Base-by-base conservation (phyloP, 805 yeast species). In the Blastobotrys americana region DNA sequence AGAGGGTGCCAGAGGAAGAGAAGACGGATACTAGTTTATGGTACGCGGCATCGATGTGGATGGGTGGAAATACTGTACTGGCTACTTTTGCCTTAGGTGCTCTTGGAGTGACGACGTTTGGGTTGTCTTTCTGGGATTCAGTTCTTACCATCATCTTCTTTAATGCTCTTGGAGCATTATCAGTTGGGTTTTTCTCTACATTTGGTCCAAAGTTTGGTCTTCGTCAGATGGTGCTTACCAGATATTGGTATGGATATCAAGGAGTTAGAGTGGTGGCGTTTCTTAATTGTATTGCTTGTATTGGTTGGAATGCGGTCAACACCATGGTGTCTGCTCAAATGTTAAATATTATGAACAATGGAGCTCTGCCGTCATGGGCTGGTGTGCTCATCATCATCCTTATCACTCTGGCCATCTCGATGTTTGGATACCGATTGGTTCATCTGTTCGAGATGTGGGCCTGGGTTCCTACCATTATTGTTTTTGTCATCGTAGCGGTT, bases 271-370 rank as follows among this genome's bases (percentile, higher is more conserved):
- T 87, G 46, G 82, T 86, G 58, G 81, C 94, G 6, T 63, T 82
- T 38, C 71, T 89, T 61, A 87, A 88, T 60, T 75, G 80, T 57
- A 64, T 89, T 50, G 89, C 95, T 21, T 85, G 95, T 74, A 77
- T 88, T 45, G 96, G 97, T 56, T 89, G 97, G 97, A 84, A 93
- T 65, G 86, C 95, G 6, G 90, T 87, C 39, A 89, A 89, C 66
- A 85, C 84, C 50, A 84, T 88, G 77, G 83, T 88, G 23, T 79
- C 93, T 28, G 95, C 96, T 19, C 93, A 86, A 64, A 68, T 88
- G 51, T 70, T 88, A 48, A 79, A 82, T 66, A 77, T 83, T 59
- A 82, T 89, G 49, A 86, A 86, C 69, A 68, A 64, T 49, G 69
- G 68, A 34, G 68, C 68, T 21, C 69, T 82, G 54, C 96, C 97